Base-by-base conservation (phyloP, 306 rosid species). In the Castanea mollissima region DNA sequence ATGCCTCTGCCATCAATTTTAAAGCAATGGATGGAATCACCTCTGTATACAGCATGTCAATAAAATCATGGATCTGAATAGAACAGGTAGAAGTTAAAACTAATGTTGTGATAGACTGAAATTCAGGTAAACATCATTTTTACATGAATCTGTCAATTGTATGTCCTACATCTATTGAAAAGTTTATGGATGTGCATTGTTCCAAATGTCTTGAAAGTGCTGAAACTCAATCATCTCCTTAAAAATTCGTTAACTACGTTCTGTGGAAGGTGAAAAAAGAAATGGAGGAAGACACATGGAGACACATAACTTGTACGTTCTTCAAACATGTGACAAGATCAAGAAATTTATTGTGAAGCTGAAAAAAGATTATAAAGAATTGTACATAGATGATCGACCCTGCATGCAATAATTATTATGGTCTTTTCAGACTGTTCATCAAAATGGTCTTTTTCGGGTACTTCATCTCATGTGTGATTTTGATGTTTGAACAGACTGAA, bases 131-230 rank as follows among this genome's bases (percentile, higher is more conserved):
- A 2, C 1, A 41, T 41, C 3, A 1, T 12, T 49, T 49, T 3
- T 1, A 49, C 5, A 10, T 10, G 5, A 4, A 12, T 49, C 0
- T 49, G 3, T 2, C 1, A 1, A 3, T 13, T 3, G 0, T 41
- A 41, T 2, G 12, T 41, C 3, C 0, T 8, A 0, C 2, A 7
- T 41, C 0, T 41, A 41, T 7, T 41, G 2, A 41, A 41, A 41
- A 41, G 0, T 41, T 41, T 41, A 41, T 8, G 1, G 3, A 41
- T 41, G 46, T 49, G 54, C 54, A 12, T 12, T 11, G 5, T 49
- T 49, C 5, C 54, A 49, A 10, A 49, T 10, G 5, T 49, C 1
- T 12, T 41, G 3, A 8, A 49, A 10, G 16, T 49, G 4, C 11
- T 10, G 1, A 49, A 49, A 49, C 16, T 2, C 54, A 0, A 12